A percentile compares a stretch with the other conserved stretches of the same genome.
Conservation (phyloP, 176 grass and related monocot species). For the Themeda triandra region DNA sequence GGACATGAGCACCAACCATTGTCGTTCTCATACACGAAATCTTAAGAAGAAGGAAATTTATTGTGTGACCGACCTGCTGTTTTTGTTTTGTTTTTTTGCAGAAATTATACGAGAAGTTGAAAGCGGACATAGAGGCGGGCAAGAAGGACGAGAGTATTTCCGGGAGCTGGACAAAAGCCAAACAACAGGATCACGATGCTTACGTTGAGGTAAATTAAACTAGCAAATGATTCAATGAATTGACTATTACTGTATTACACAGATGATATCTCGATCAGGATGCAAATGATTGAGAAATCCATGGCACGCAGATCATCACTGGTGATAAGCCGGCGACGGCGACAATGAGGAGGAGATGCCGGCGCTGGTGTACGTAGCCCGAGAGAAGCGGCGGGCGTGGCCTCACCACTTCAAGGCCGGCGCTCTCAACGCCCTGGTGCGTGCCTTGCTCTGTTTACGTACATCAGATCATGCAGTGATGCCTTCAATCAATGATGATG, state of each 20-base stretch:
- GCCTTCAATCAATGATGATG: too few relatives aligned
- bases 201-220: constrained; percentile 27
- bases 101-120: constrained; percentile 46
- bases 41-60: too few relatives aligned
- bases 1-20: too few relatives aligned
- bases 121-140: constrained; percentile 3
- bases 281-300: too few relatives aligned
- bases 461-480: too few relatives aligned
- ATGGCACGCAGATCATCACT: neutral
- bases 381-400: constrained; percentile 48
- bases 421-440: constrained; percentile 54
- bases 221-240: too few relatives aligned
- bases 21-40: too few relatives aligned
- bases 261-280: too few relatives aligned
- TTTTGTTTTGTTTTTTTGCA: neutral
- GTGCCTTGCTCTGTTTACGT: too few relatives aligned
- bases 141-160: neutral
- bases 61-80: neutral
- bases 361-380: constrained; percentile 49
- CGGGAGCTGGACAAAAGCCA: neutral
- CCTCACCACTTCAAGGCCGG: constrained; percentile 80
- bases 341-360: constrained; percentile 13
- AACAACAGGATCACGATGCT: constrained; percentile 31
- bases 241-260: too few relatives aligned
- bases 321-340: neutral